These are phyloP conservation scores for Lodderomyces margitis DNA, from an alignment of 1,139 yeast species.

Conservation along the genomic window DNA sequence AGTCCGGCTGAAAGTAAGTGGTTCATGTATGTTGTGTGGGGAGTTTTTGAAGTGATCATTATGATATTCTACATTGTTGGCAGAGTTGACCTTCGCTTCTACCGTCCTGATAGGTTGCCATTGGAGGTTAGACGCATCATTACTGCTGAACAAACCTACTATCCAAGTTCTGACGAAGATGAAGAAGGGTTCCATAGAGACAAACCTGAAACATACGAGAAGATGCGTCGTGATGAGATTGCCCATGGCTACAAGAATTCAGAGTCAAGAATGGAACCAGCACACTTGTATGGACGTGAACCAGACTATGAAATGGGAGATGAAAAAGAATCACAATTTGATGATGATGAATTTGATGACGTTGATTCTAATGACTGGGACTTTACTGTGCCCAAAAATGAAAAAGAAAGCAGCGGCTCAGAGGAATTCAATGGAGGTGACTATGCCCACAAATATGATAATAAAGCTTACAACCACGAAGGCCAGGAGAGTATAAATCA, in stretches of 20 bases:
- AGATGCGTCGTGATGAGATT: conserved; percentile 9
- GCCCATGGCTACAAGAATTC: conserved; percentile 7
- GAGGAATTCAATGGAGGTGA: conserved; percentile 1
- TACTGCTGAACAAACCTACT: conserved; percentile 38
- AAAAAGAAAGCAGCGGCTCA: conserved; percentile 6
- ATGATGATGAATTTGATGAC: conserved; percentile 16
- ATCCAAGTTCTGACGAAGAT: conserved; percentile 22
- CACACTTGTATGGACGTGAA: neutral
- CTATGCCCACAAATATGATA: neutral
- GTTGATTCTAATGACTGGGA: conserved; percentile 15
- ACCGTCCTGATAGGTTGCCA: conserved; percentile 45
- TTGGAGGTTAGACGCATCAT: conserved; percentile 34
- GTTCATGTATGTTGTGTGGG: conserved; percentile 40
- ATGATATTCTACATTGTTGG: conserved; percentile 39
- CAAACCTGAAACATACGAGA: conserved; percentile 14
- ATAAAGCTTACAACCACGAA: neutral
- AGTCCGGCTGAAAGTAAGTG: conserved; percentile 25
- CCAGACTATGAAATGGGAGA: neutral
- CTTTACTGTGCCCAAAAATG: conserved; percentile 7
- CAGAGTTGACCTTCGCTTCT: conserved; percentile 46
- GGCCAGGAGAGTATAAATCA: neutral
- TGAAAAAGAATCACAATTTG: neutral
- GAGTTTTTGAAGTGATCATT: conserved; percentile 35
- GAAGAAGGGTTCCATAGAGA: conserved; percentile 18
- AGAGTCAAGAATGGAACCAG: conserved; percentile 3